Conservation (phyloP, 352 stramenopile species). For the Phytopythium cucurbitacearum region DNA sequence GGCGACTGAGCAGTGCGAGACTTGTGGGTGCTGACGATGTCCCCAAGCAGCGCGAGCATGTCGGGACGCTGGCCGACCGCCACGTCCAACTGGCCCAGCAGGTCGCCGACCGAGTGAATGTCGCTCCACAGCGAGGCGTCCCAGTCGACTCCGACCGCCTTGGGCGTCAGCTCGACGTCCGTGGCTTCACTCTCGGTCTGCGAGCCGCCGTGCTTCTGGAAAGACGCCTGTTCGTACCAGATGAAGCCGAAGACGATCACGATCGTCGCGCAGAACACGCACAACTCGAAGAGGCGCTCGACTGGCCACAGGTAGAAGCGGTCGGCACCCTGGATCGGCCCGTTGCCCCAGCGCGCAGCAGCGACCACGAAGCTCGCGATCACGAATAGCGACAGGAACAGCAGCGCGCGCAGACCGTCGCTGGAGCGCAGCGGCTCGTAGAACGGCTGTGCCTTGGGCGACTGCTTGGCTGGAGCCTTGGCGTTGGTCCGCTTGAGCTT, state of each 20-base stretch:
- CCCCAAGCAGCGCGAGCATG: slow-evolving; percentile 26
- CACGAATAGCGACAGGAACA: slow-evolving; percentile 34
- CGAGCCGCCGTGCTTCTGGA: slow-evolving; percentile 10
- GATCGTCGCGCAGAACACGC: slow-evolving; percentile 38
- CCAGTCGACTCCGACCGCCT: slow-evolving; percentile 1
- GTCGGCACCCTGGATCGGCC: slow-evolving; percentile 40
- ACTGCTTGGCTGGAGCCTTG: slow-evolving; percentile 2
- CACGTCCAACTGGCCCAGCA: slow-evolving; percentile 29
- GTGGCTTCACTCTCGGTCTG: slow-evolving; percentile 2
- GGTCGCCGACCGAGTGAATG: slow-evolving; percentile 36
- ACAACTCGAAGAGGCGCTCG: slow-evolving; percentile 43
- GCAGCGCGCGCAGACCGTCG: slow-evolving; percentile 22
- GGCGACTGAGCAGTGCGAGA: slow-evolving; percentile 3
- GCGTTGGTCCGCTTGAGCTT: slow-evolving; percentile 9
- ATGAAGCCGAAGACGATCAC: slow-evolving; percentile 44
- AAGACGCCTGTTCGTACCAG: slow-evolving; percentile 36
- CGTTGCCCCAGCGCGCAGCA: slow-evolving; percentile 40
- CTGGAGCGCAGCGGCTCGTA: slow-evolving; percentile 54
- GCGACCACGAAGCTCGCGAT: slow-evolving; percentile 28
- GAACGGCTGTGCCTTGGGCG: slow-evolving; percentile 23
- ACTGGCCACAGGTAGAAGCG: slow-evolving; percentile 47
- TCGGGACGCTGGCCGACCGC: slow-evolving; percentile 23
- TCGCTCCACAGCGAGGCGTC: slow-evolving; percentile 19
- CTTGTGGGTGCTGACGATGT: slow-evolving; percentile 20
- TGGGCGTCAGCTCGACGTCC: background rate